phyloP scores from a whole-genome alignment of 768 basidiomycete genomes.

The Suillus subluteus region DNA sequence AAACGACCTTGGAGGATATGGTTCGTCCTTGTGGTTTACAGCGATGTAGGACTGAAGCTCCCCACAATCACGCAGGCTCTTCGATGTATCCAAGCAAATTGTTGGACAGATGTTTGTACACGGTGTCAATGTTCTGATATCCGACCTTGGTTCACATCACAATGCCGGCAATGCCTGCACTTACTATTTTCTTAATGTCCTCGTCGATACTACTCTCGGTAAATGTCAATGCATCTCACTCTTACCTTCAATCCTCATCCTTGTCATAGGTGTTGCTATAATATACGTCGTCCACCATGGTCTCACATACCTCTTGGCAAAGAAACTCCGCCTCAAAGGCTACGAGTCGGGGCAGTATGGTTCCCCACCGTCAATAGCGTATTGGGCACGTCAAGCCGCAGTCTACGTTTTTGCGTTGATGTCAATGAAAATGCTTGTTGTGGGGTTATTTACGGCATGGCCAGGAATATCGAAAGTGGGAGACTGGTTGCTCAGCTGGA shows the following conservation, averaged over 20 bases:
- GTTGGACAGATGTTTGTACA: constrained; percentile 86
- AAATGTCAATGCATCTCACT: constrained; percentile 26
- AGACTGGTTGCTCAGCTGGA: constrained; percentile 89
- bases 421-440: constrained; percentile 91
- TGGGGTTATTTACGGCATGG: constrained; percentile 71
- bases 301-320: constrained; percentile 65
- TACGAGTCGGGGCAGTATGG: constrained; percentile 91
- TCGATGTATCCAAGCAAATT: constrained; percentile 92
- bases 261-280: constrained; percentile 70
- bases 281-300: constrained; percentile 75
- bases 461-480: constrained; percentile 74
- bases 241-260: constrained; percentile 14
- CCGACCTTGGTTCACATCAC: constrained; percentile 71
- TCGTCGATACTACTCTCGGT: constrained; percentile 81
- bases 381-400: constrained; percentile 77
- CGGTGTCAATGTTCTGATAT: constrained; percentile 76
- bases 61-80: constrained; percentile 56
- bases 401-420: constrained; percentile 83
- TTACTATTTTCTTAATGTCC: constrained; percentile 89
- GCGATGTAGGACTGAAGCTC: constrained; percentile 14
- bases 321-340: constrained; percentile 68
- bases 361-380: constrained; percentile 70
- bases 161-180: constrained; percentile 85
- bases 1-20: constrained; percentile 94
- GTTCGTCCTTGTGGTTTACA: constrained; percentile 41